Evolutionary conservation across 2,329 filamentous ascomycete species (phyloP), one percentile per base, ranked within the genome.

Genomic region (Venturia pyrina): DNA sequence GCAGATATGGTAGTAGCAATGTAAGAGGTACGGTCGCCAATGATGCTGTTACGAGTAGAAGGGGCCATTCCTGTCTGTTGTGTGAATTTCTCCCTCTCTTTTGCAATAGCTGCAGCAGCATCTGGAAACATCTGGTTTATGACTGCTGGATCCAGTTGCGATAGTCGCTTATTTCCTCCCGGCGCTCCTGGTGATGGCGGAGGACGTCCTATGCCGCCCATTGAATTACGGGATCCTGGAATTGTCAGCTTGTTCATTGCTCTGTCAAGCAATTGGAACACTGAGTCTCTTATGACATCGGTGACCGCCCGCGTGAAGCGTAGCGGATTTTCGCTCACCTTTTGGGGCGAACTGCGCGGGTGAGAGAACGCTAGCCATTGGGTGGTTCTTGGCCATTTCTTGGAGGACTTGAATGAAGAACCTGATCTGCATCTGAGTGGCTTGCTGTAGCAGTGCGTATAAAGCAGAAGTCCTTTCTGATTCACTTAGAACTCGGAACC

Each of bases 71-170:
- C 95, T 4, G 93, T 96, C 75, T 96, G 90, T 76, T 97, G 93
- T 21, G 93, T 96, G 74, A 96, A 98, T 76, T 97, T 96, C 67
- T 93, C 93, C 81, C 97, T 97, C 78, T 99, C 93, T 68, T 95
- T 96, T 34, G 93, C 93, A 76, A 99, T 98, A n/a, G 95, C 95
- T 53, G 93, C 93, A 17, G 95, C 95, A 57, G 95, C 95, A 80
- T 99, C 95, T 7, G 95, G 95, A 76, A 99, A 99, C 95, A 99
- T 98, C 72, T 91, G 92, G 78, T 96, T 96, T 78, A 99, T 97
- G 32, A 91, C 96, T 41, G 89, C 91, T 5, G 91, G 84, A 75
- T 98, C 93, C 66, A 99, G 86, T n/a, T 89, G 92, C 59, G 95
- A 98, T 75, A 96, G 95, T 71, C 95, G 88, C 81, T 97, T 98